Percentiles rank a stretch among this genome's conserved stretches.
Conservation (phyloP, 2,329 filamentous ascomycete genomes). For the Lecanoromycetidae sp. region DNA sequence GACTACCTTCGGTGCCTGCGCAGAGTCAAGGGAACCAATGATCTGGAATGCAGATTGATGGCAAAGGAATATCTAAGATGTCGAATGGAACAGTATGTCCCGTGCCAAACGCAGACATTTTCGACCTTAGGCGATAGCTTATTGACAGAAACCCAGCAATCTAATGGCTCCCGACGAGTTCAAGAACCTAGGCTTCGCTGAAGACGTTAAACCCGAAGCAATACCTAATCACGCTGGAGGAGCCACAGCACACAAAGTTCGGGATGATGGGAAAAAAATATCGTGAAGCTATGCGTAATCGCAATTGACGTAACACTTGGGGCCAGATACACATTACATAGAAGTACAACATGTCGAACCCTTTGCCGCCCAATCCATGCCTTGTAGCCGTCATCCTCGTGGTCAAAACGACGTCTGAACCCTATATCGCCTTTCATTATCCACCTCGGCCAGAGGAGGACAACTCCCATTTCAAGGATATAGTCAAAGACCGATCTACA, state of each 20-base stretch:
- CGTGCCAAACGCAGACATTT: background rate
- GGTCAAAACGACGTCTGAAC: slow-evolving; percentile 64
- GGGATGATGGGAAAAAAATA: slow-evolving; percentile 17
- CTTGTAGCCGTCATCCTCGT: slow-evolving; percentile 62
- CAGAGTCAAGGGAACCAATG: slow-evolving; percentile 69
- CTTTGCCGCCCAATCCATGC: slow-evolving; percentile 41
- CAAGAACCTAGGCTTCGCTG: slow-evolving; percentile 74
- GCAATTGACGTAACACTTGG: too few species aligned
- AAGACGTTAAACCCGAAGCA: slow-evolving; percentile 24
- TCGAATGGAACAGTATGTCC: slow-evolving; percentile 78
- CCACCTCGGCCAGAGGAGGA: slow-evolving; percentile 42
- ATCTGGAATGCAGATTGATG: slow-evolving; percentile 68
- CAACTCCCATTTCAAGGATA: slow-evolving; percentile 20
- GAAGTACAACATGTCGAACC: slow-evolving; percentile 24
- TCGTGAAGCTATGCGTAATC: too few species aligned
- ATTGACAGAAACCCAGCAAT: slow-evolving; percentile 46
- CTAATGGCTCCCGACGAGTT: slow-evolving; percentile 94
- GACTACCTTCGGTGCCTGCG: slow-evolving; percentile 81
- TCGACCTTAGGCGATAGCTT: slow-evolving; percentile 5
- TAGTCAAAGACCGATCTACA: slow-evolving; percentile 18
- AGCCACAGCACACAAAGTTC: slow-evolving; percentile 24
- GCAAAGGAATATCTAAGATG: slow-evolving; percentile 84
- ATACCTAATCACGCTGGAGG: slow-evolving; percentile 18
- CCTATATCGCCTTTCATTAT: slow-evolving; percentile 77
- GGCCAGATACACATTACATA: too few species aligned